Evolutionary conservation across 139 green algal genomes (phyloP).

Genomic region (Picochlorum sp.): DNA sequence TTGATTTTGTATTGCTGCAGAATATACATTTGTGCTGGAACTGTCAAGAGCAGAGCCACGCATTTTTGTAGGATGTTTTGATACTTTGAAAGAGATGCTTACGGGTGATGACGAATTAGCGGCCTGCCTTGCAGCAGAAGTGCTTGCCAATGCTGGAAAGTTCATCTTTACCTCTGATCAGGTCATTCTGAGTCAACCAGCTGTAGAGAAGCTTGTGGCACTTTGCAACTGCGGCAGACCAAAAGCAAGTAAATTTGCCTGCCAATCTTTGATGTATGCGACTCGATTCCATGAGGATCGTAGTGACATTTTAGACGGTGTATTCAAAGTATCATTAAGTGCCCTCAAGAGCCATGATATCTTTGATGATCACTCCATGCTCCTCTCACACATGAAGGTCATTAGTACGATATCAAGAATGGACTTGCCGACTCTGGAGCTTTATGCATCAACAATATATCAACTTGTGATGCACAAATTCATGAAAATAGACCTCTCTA

Average conservation of each 20-base stretch:
- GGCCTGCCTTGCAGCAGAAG: slow-evolving; percentile 17
- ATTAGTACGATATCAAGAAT: slow-evolving; percentile 28
- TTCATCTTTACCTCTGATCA: slow-evolving; percentile 12
- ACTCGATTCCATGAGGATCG: background rate
- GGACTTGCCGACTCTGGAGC: slow-evolving; percentile 28
- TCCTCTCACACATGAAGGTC: slow-evolving; percentile 28
- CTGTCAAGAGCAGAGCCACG: slow-evolving; percentile 12
- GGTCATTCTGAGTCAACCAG: background rate
- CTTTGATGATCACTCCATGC: background rate
- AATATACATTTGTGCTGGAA: slow-evolving; percentile 21
- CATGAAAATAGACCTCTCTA: slow-evolving; percentile 9
- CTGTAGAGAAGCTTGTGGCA: slow-evolving; percentile 2
- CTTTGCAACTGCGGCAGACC: slow-evolving; percentile 11
- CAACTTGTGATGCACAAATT: slow-evolving; percentile 30
- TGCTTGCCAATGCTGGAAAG: slow-evolving; percentile 21
- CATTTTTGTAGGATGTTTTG: slow-evolving; percentile 19
- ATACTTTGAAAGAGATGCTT: slow-evolving; percentile 13
- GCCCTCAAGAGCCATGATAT: slow-evolving; percentile 8
- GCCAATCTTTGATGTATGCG: slow-evolving; percentile 20
- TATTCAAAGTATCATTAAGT: background rate
- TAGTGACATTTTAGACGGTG: background rate
- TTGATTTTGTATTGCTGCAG: background rate
- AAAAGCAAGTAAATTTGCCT: slow-evolving; percentile 18
- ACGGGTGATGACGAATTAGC: slow-evolving; percentile 21
- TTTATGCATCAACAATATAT: slow-evolving; percentile 16